Evolutionary conservation across 768 basidiomycete genomes (phyloP).

Genomic region (Vishniacozyma victoriae): DNA sequence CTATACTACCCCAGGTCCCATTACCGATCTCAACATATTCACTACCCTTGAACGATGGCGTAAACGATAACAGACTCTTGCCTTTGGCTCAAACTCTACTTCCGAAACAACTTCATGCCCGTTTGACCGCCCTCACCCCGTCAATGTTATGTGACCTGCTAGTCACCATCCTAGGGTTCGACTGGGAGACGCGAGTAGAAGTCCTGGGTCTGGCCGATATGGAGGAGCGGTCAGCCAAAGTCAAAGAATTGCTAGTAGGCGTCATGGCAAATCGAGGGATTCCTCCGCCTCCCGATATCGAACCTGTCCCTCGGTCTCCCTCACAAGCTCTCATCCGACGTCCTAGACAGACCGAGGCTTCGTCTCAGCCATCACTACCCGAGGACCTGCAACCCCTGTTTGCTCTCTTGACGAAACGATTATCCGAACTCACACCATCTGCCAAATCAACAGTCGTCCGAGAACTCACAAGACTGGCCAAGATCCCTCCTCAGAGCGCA

Average conservation of each 20-base stretch:
- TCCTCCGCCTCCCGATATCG: slow-evolving; percentile 2
- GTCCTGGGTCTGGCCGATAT: slow-evolving; percentile 30
- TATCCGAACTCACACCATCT: slow-evolving; percentile 15
- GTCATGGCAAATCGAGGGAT: slow-evolving; percentile 6
- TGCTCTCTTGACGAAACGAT: slow-evolving; percentile 5
- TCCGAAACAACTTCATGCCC: slow-evolving; percentile 18
- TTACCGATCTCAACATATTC: slow-evolving; percentile 72
- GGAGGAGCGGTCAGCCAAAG: slow-evolving; percentile 18
- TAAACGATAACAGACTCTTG: slow-evolving; percentile 10
- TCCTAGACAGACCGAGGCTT: not conserved
- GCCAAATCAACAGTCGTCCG: slow-evolving; percentile 57
- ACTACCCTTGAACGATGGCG: slow-evolving; percentile 53
- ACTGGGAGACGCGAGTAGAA: slow-evolving; percentile 31
- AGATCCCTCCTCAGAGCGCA: slow-evolving; percentile 83
- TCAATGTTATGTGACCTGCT: slow-evolving; percentile 36
- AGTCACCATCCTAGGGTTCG: slow-evolving; percentile 24
- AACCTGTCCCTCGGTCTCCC: not conserved
- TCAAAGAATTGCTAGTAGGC: slow-evolving; percentile 18
- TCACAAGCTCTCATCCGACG: slow-evolving; percentile 5
- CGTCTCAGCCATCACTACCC: slow-evolving; percentile 13
- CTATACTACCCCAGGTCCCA: slow-evolving; percentile 26
- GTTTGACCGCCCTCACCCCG: slow-evolving; percentile 17
- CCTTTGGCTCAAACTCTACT: slow-evolving; percentile 14
- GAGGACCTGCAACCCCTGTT: slow-evolving; percentile 45
- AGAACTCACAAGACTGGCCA: slow-evolving; percentile 76